Evolutionary conservation across 805 yeast species (phyloP).

Genomic region (Yamadazyma sp.): DNA sequence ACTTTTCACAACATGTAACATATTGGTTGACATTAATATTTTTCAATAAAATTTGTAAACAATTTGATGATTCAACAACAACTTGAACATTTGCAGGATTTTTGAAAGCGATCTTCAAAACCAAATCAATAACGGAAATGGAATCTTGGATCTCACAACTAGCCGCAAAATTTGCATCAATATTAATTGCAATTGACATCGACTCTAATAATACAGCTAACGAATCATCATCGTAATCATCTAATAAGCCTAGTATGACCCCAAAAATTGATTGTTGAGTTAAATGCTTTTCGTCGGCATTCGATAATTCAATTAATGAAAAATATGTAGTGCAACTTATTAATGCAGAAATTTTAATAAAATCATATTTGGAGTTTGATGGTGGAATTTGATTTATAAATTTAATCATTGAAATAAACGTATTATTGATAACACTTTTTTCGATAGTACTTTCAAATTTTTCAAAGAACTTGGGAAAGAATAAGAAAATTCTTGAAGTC

Average conservation of each 20-base stretch:
- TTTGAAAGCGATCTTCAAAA: conserved; percentile 63
- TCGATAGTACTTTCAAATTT: conserved; percentile 41
- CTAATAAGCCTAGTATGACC: conserved; percentile 44
- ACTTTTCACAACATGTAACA: conserved; percentile 44
- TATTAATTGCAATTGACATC: conserved; percentile 52
- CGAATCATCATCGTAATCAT: conserved; percentile 76
- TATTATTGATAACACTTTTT: conserved; percentile 25
- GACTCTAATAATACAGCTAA: conserved; percentile 71
- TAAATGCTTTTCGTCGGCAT: conserved; percentile 8
- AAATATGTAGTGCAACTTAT: conserved; percentile 54
- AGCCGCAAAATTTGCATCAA: conserved; percentile 26
- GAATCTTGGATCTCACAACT: conserved; percentile 10
- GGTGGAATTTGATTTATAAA: conserved; percentile 16
- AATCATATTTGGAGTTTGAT: conserved; percentile 7
- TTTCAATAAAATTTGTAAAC: conserved; percentile 57
- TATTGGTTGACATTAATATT: conserved; percentile 46
- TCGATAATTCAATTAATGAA: conserved; percentile 21
- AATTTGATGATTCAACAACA: conserved; percentile 63
- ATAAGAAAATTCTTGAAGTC: conserved; percentile 45
- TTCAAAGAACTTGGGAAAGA: conserved; percentile 56
- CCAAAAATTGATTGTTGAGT: conserved; percentile 34
- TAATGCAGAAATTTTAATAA: conserved; percentile 33
- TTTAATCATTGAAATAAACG: conserved; percentile 23
- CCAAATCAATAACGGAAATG: conserved; percentile 47
- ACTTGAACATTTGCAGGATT: conserved; percentile 76